These are phyloP conservation scores for Taiwanofungus camphoratus DNA, from an alignment of 1,284 basidiomycete genomes.

Conservation along the genomic window DNA sequence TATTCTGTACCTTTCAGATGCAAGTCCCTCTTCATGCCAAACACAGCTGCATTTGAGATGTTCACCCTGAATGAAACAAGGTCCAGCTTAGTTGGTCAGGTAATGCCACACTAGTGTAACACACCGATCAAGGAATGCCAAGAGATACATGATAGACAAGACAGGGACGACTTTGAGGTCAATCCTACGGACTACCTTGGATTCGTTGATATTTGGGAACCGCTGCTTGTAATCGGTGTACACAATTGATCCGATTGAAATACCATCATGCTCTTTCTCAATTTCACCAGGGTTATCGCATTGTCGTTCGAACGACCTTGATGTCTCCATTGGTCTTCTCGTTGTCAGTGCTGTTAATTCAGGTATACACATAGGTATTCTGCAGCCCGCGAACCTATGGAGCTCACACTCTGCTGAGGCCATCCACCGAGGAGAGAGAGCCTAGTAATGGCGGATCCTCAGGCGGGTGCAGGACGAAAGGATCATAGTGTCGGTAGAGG, in stretches of 20 bases:
- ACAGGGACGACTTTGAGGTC: constrained; percentile 26
- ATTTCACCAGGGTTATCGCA: no score
- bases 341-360: no score
- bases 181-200: constrained; percentile 26
- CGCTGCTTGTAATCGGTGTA: constrained; percentile 15
- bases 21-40: constrained; percentile 26
- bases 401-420: no score
- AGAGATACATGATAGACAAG: constrained; percentile 25
- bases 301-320: no score
- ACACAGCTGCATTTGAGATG: constrained; percentile 28
- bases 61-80: constrained; percentile 21
- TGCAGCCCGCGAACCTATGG: no score
- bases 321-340: no score
- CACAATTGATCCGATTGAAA: neutral
- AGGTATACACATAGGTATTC: no score
- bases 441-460: no score
- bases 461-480: no score
- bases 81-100: no score
- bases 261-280: neutral
- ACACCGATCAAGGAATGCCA: constrained; percentile 30
- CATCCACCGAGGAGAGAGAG: no score
- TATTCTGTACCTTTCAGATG: constrained; percentile 24
- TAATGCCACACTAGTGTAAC: constrained; percentile 1
- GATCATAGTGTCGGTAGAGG: no score
- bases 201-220: constrained; percentile 21